These are phyloP conservation scores for Nakazawaea laoshanensis DNA, from an alignment of 805 yeast genomes.

Conservation along the genomic window DNA sequence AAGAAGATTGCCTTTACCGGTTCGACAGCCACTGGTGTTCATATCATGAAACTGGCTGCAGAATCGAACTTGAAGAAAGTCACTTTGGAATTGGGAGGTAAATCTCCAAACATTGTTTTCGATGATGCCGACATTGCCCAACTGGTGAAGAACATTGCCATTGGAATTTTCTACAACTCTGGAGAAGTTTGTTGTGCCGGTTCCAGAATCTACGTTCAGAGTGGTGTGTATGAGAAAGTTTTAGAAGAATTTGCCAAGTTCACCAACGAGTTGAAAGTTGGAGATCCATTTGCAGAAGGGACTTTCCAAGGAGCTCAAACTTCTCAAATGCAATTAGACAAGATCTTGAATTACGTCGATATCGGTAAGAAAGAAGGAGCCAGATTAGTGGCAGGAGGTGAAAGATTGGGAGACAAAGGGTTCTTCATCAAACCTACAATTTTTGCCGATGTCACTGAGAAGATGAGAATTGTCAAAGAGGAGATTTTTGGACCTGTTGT, in stretches of 20 bases:
- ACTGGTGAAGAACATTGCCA: conserved; percentile 67
- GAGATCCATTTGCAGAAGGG: conserved; percentile 75
- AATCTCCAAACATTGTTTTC: conserved; percentile 85
- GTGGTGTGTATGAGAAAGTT: conserved; percentile 71
- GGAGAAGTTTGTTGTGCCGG: conserved; percentile 98
- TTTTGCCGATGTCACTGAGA: conserved; percentile 60
- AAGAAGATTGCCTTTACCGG: conserved; percentile 65
- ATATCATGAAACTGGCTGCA: conserved; percentile 74
- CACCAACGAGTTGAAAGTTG: conserved; percentile 52
- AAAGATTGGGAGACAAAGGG: conserved; percentile 50
- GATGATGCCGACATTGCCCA: conserved; percentile 75
- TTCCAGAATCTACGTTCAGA: conserved; percentile 85
- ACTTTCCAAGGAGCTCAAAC: conserved; percentile 91
- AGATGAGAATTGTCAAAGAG: conserved; percentile 63
- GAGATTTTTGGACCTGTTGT: conserved; percentile 93
- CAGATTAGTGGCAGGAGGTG: conserved; percentile 63
- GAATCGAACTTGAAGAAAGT: conserved; percentile 79
- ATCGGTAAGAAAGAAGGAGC: conserved; percentile 83
- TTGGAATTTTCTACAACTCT: conserved; percentile 86
- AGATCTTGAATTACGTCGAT: conserved; percentile 69
- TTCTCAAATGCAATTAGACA: conserved; percentile 68
- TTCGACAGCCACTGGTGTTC: conserved; percentile 66
- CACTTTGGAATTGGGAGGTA: conserved; percentile 94
- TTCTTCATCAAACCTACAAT: conserved; percentile 67
- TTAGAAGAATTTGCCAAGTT: conserved; percentile 48